Percentiles rank a stretch among this genome's conserved stretches.
These are phyloP conservation scores for Trichoderma sp. DNA, from an alignment of 2,329 filamentous ascomycete species.

Conservation along the genomic window DNA sequence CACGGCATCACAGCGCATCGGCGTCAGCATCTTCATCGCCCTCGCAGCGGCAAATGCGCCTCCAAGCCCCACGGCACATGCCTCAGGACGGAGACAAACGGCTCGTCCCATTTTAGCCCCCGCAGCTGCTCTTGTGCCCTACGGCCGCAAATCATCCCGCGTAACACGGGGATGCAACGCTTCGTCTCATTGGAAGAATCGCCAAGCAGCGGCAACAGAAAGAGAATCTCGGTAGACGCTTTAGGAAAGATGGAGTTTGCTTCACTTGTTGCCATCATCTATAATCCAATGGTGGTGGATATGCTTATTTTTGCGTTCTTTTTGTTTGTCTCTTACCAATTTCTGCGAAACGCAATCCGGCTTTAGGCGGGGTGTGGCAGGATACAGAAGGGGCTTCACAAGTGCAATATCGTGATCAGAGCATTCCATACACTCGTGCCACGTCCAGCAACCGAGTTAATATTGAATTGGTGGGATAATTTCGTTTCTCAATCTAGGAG, in stretches of 20 bases:
- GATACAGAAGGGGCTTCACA: neutral
- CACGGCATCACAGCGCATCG: neutral
- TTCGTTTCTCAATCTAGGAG: neutral
- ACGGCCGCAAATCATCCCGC: neutral
- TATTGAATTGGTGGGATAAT: neutral
- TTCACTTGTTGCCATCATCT: neutral
- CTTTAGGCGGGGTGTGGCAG: neutral
- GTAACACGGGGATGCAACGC: slow-evolving; percentile 11
- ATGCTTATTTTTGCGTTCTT: neutral
- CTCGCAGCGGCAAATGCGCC: neutral
- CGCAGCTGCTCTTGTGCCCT: neutral
- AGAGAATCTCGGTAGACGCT: slow-evolving; percentile 8
- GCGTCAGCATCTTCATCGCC: too few species aligned
- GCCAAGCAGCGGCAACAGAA: neutral
- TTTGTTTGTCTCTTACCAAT: neutral
- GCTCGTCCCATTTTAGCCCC: slow-evolving; percentile 8
- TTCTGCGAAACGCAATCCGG: neutral
- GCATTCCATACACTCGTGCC: neutral
- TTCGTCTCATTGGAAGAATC: slow-evolving; percentile 6
- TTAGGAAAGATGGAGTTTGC: neutral
- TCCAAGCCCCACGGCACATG: neutral
- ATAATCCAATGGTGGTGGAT: neutral
- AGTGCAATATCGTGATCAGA: neutral
- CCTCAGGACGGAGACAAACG: neutral
- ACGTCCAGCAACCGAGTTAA: neutral